phyloP scores from a whole-genome alignment of 2,329 filamentous ascomycete genomes.

The Calonectria fujianensis region DNA sequence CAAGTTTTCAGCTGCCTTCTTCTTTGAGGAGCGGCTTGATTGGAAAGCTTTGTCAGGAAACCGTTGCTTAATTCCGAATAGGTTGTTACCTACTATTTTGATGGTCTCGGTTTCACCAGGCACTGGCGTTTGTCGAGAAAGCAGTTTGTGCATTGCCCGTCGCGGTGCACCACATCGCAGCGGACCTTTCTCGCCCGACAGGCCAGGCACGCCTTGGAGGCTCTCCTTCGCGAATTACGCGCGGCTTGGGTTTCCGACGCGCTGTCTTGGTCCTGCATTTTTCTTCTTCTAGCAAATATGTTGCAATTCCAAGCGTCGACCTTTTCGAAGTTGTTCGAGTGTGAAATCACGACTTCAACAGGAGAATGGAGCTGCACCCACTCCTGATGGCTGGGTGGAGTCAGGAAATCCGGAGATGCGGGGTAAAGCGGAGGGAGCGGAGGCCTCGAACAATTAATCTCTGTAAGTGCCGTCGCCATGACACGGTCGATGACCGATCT shows the following conservation, averaged over 20 bases:
- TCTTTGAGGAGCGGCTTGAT: constrained; percentile 26
- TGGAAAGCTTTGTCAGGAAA: constrained; percentile 9
- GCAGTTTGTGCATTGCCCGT: constrained; percentile 42
- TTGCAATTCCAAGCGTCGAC: neutral
- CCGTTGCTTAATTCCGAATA: neutral
- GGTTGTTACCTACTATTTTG: constrained; percentile 36
- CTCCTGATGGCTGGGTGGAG: constrained; percentile 21
- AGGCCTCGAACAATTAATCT: constrained; percentile 23
- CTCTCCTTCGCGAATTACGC: constrained; percentile 31
- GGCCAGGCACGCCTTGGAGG: constrained; percentile 40
- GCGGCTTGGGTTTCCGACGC: neutral
- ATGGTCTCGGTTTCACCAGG: constrained; percentile 37
- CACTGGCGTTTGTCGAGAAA: constrained; percentile 40
- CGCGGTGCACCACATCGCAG: constrained; percentile 41
- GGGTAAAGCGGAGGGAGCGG: constrained; percentile 24
- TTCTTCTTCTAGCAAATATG: neutral
- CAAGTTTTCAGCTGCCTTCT: neutral
- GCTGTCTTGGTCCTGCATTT: constrained; percentile 28
- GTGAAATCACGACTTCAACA: constrained; percentile 15
- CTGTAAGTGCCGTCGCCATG: constrained; percentile 18
- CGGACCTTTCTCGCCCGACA: constrained; percentile 42
- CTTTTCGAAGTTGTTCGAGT: constrained; percentile 3
- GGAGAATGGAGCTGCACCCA: constrained; percentile 17
- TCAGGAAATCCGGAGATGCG: constrained; percentile 21
- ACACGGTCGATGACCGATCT: constrained; percentile 10